Base-by-base conservation (phyloP, 2,329 filamentous ascomycete genomes). In the Akanthomyces muscarius region DNA sequence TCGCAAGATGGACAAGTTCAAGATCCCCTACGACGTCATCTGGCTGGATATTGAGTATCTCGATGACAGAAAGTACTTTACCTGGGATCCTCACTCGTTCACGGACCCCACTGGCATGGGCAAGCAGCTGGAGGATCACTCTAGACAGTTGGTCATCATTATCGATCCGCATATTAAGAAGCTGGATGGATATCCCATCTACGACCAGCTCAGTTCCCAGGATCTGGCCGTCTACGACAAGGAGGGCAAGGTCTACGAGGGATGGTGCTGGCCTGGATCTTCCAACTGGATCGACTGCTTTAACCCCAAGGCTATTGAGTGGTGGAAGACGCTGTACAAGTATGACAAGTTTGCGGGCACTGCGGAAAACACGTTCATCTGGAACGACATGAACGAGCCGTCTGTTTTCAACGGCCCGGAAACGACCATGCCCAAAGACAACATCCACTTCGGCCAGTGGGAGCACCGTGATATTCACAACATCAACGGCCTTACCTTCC, bases 301-400 rank as follows among this genome's bases (percentile, higher is more conserved):
- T 80, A 98, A 94, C 73, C 93, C 94, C n/a, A 89, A 89, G 61
- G 91, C 92, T 7, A 86, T 90, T 61, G 86, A 90, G 65, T 99
- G 95, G 95, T 99, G 95, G 94, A 89, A 87, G 68, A 78, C 82
- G 3, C 83, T 98, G 13, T 98, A 96, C 83, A 89, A 90, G 70
- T 98, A 96, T 68, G 87, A 91, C 72, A 84, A 79, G 47, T 99
- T 97, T 83, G 91, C 91, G 75, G 93, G 92, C 54, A 92, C 92
- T 1, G 83, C 89, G 69, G 82, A 88, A 67, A 99, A 98, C 75
- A 89, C 91, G 0, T 97, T 92, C 76, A 86, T 99, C 70, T 99
- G 95, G 95, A 99, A 99, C 75, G 95, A 99, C 75, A 99, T 99
- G 95, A 98, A 97, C 73, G 95, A 99, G 78, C 95, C 95, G 0